Base-by-base conservation (phyloP, 202 grass and related monocot genomes). In the Schoenoplectus tabernaemontani region DNA sequence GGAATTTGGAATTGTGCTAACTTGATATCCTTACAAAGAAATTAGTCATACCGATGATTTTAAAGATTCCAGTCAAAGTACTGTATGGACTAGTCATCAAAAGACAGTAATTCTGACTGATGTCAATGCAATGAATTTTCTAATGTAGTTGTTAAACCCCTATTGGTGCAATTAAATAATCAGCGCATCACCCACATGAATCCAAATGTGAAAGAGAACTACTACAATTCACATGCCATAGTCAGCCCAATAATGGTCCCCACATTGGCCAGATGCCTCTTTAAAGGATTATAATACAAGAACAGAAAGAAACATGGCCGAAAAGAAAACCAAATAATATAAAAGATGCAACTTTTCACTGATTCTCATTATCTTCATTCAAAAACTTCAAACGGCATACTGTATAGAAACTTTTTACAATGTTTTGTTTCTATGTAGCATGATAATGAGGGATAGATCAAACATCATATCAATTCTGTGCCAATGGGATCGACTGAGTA, bases 401-500 rank as follows among this genome's bases (percentile, higher is more conserved):
- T 33, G 46, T 34, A 53, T 34, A n/a, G 47, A 75, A 72, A 33
- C 13, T 53, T 54, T 75, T 34, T 54, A 54, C 70, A 54, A 30
- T 33, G 13, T 54, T 34, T 50, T 24, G 15, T 54, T 54, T 34
- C 70, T 36, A 34, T 68, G 20, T 42, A 76, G 48, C 30, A 76
- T 34, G 34, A 77, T 16, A 57, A 77, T 57, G 62, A 85, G 59
- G 20, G 43, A n/a, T 47, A 22, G 61, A 26, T 62, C 36, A 43
- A 72, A 17, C 43, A 69, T 82, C 87, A 96, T 89, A 96, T 92
- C 82, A 92, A 71, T 78, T 92, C 87, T 63, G 84, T 96, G 42
- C 89, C 92, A 23, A 96, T 89, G 4, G 92, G 89, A 53, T 96
- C 92, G 3, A 96, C 89, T 22, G 76, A 65, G 64, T 91, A 96